A percentile compares a stretch with the other conserved stretches of the same genome.
phyloP scores from a whole-genome alignment of 306 rosid species.

The Pueraria montana region DNA sequence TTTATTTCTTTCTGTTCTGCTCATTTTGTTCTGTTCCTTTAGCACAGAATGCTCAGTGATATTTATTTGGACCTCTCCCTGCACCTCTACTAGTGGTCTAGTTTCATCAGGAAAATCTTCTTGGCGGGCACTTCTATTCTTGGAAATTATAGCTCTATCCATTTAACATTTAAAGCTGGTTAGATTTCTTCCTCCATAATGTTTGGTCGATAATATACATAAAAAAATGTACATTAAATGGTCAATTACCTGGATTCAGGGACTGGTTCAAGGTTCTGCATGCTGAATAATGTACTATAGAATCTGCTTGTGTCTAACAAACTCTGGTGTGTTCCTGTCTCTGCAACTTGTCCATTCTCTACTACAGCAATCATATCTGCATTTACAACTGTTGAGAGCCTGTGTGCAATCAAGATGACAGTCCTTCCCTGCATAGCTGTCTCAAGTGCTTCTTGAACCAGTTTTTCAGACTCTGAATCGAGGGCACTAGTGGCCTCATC shows the following conservation, averaged over 20 bases:
- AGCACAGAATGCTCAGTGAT: constrained; percentile 41
- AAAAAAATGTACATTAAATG: constrained; percentile 17
- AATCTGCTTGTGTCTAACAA: constrained; percentile 73
- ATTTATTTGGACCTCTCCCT: constrained; percentile 41
- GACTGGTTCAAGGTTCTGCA: constrained; percentile 75
- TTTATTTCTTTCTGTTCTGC: constrained; percentile 47
- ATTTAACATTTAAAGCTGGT: constrained; percentile 52
- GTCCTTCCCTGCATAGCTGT: constrained; percentile 83
- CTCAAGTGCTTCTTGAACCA: constrained; percentile 91
- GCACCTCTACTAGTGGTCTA: constrained; percentile 46
- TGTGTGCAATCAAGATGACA: constrained; percentile 84
- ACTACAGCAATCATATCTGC: constrained; percentile 86
- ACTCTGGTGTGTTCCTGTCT: constrained; percentile 79
- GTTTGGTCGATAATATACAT: neutral
- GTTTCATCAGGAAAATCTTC: constrained; percentile 54
- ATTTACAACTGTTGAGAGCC: constrained; percentile 82
- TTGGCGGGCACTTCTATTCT: constrained; percentile 54
- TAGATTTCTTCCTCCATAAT: constrained; percentile 18
- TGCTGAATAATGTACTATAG: constrained; percentile 66
- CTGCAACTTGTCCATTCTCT: constrained; percentile 74
- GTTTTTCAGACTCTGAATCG: constrained; percentile 83
- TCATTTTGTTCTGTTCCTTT: constrained; percentile 48
- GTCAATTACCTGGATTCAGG: constrained; percentile 63
- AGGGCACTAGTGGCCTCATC: constrained; percentile 98
- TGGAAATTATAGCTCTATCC: constrained; percentile 57